Conservation (phyloP, 1,139 yeast genomes). For the Lodderomyces metapsilosis region DNA sequence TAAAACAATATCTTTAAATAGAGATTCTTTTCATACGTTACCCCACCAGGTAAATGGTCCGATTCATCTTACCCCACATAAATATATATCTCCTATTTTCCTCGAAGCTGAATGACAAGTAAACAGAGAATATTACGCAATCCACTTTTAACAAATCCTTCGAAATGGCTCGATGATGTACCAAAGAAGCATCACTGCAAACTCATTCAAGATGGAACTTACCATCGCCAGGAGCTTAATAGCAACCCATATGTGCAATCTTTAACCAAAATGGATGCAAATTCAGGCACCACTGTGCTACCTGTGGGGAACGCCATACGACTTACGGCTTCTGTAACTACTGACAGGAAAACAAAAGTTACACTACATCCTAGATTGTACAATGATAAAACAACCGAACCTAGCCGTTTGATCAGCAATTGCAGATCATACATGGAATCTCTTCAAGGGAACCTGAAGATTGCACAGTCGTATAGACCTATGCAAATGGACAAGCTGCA, state of each 20-base stretch:
- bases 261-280: slow-evolving; percentile 20
- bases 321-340: slow-evolving; percentile 16
- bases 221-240: slow-evolving; percentile 15
- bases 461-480: slow-evolving; percentile 5
- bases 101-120: not conserved
- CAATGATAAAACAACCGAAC: slow-evolving; percentile 9
- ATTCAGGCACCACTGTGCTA: slow-evolving; percentile 19
- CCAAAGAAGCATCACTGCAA: slow-evolving; percentile 19
- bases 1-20: not conserved
- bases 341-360: not conserved
- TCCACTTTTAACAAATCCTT: slow-evolving; percentile 26
- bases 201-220: slow-evolving; percentile 15
- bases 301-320: slow-evolving; percentile 26
- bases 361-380: slow-evolving; percentile 7
- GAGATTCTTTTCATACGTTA: no score
- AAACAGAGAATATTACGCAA: slow-evolving; percentile 13
- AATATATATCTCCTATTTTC: not conserved
- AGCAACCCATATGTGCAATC: slow-evolving; percentile 26
- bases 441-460: slow-evolving; percentile 5
- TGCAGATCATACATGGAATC: slow-evolving; percentile 11
- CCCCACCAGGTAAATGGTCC: not conserved
- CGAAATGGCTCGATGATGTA: slow-evolving; percentile 19
- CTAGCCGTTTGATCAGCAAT: slow-evolving; percentile 15
- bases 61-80: not conserved
- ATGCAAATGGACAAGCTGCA: slow-evolving; percentile 7